Base-by-base conservation (phyloP, 805 yeast genomes). In the Yamadazyma sp. region DNA sequence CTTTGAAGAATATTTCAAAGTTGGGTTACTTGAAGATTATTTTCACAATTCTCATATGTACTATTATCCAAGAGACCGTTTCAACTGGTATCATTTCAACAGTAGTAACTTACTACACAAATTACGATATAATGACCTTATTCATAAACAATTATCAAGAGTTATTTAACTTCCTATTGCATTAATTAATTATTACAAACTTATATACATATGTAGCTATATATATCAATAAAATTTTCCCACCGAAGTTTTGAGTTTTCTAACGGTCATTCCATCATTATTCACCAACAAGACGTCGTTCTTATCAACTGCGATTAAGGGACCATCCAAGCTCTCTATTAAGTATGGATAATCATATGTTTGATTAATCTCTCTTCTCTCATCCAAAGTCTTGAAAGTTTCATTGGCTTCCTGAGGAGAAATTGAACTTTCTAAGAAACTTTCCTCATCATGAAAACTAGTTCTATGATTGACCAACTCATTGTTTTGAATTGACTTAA, bases 321-420 rank as follows among this genome's bases (percentile, higher is more conserved):
- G 96, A 0, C 95, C 95, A 45, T 87, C 96, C 29, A 91, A 60
- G 4, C 76, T 74, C 32, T 73, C 75, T 0, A 80, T 69, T 46
- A 86, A 58, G 45, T 76, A 76, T 2, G 96, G 96, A 56, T 86
- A 89, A 30, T 78, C 80, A 48, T 88, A 91, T 6, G 77, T 77
- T 45, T 77, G 82, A 48, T 78, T 69, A 29, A 72, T 52, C 53
- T 87, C 95, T 40, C 95, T 69, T 33, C 80, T 64, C 53, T 86
- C 95, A 53, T 86, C 95, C 23, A 86, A 69, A 0, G 95, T 86
- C 42, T 65, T 65, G 11, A 29, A 19, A n/a, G 27, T 27, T 14
- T 38, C 44, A 63, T 51, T 25, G 56, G 23, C 31, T 22, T 21
- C 14, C 17, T 12, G 35, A 13, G 38, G n/a, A 21, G 36, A 46